Evolutionary conservation across 805 yeast species (phyloP).

Genomic region (Tetrapisispora fleetii): DNA sequence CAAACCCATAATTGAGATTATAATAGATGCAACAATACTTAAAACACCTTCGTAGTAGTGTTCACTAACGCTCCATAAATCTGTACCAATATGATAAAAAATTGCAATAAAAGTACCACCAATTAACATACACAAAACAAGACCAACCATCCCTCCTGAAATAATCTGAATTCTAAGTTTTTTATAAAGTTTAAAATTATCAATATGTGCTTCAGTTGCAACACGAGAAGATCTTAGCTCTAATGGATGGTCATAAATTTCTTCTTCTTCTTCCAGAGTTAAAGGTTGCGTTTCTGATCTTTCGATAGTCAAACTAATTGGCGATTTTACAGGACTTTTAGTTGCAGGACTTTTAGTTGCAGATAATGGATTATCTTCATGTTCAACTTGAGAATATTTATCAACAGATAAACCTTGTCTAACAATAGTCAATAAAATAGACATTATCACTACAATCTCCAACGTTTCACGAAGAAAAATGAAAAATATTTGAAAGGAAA

Average conservation of each 20-base stretch:
- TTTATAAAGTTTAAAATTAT: slow-evolving; percentile 30
- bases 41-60: slow-evolving; percentile 83
- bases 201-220: slow-evolving; percentile 13
- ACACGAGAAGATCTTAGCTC: slow-evolving; percentile 5
- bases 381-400: slow-evolving; percentile 3
- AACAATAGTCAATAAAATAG: slow-evolving; percentile 62
- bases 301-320: not conserved
- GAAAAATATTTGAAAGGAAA: slow-evolving; percentile 66
- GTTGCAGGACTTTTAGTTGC: not conserved
- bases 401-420: slow-evolving; percentile 44
- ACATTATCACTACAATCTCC: slow-evolving; percentile 67
- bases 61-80: slow-evolving; percentile 81
- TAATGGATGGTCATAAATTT: not conserved
- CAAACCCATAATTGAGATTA: slow-evolving; percentile 81
- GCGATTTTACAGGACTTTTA: not conserved
- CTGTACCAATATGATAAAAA: slow-evolving; percentile 71
- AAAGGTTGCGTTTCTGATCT: not conserved
- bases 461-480: slow-evolving; percentile 65
- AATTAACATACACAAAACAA: slow-evolving; percentile 55
- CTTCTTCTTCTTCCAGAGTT: slow-evolving; percentile 4
- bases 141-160: slow-evolving; percentile 69
- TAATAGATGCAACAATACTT: slow-evolving; percentile 64
- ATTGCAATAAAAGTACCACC: slow-evolving; percentile 63
- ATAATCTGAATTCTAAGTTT: slow-evolving; percentile 61
- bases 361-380: not conserved